A percentile compares a stretch with the other conserved stretches of the same genome.
phyloP scores from a whole-genome alignment of 805 yeast species.

The Candida golubevii region DNA sequence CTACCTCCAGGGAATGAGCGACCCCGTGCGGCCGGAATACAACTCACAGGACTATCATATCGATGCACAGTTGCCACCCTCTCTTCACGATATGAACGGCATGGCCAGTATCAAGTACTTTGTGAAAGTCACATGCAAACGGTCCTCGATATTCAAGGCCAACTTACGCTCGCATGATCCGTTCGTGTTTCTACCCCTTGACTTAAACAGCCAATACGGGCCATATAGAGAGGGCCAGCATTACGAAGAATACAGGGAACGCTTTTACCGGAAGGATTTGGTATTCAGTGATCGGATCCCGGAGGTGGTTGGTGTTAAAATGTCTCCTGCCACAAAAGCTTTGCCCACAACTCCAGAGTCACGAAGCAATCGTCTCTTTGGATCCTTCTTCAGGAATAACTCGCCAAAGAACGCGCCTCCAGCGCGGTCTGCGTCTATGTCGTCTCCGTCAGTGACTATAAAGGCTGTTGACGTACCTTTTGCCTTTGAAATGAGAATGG shows the following conservation, averaged over 20 bases:
- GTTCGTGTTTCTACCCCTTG: slow-evolving; percentile 52
- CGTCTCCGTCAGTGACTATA: not conserved
- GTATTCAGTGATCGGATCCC: slow-evolving; percentile 25
- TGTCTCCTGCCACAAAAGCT: slow-evolving; percentile 2
- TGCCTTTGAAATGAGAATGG: slow-evolving; percentile 46
- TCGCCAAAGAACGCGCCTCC: slow-evolving; percentile 1
- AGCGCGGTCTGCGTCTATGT: slow-evolving; percentile 1
- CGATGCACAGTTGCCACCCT: slow-evolving; percentile 14
- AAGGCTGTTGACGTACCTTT: slow-evolving; percentile 31
- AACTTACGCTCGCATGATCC: slow-evolving; percentile 47
- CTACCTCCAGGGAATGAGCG: slow-evolving; percentile 1
- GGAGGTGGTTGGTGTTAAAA: slow-evolving; percentile 15
- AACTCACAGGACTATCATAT: slow-evolving; percentile 8
- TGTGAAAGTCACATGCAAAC: slow-evolving; percentile 56
- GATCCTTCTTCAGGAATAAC: slow-evolving; percentile 7
- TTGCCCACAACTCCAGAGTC: slow-evolving; percentile 8
- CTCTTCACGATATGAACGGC: slow-evolving; percentile 12
- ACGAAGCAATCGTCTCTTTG: slow-evolving; percentile 8
- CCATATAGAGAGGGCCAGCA: slow-evolving; percentile 16
- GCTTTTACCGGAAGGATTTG: slow-evolving; percentile 43
- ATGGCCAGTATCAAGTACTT: slow-evolving; percentile 47
- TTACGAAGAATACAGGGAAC: slow-evolving; percentile 33
- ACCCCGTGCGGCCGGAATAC: not conserved
- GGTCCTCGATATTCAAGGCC: slow-evolving; percentile 44
- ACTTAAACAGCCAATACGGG: slow-evolving; percentile 23